phyloP scores from a whole-genome alignment of 768 basidiomycete genomes.

The Lentinula edodes region DNA sequence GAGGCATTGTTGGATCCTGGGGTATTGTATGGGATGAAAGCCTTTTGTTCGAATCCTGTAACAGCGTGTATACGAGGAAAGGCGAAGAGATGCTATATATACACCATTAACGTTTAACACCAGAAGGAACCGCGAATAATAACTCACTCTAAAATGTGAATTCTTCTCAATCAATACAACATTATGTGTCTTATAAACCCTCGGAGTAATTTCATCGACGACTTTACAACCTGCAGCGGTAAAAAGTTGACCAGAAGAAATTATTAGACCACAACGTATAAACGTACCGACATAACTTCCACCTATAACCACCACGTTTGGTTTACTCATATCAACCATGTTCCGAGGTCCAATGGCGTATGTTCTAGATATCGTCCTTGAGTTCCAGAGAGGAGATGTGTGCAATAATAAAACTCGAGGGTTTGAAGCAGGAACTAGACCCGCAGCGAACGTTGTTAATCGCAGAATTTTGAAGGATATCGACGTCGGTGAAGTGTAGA shows the following conservation, averaged over 20 bases:
- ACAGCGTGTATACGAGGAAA: constrained; percentile 26
- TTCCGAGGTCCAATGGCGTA: not conserved
- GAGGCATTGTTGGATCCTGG: not conserved
- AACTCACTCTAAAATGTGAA: constrained; percentile 21
- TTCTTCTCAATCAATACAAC: constrained; percentile 28
- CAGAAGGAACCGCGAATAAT: constrained; percentile 16
- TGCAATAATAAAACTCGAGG: not conserved
- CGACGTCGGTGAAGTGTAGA: not conserved
- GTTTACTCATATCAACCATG: constrained; percentile 7
- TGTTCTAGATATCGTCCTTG: not conserved
- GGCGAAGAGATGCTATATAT: constrained; percentile 27
- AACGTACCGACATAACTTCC: constrained; percentile 27
- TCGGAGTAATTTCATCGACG: constrained; percentile 16
- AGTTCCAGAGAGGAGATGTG: not conserved
- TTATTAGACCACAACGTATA: not conserved
- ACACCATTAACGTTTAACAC: no score
- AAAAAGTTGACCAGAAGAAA: no score
- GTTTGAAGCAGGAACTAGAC: not conserved
- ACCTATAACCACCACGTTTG: constrained; percentile 27
- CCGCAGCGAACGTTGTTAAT: not conserved
- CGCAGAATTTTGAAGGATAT: not conserved
- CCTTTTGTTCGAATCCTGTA: constrained; percentile 19
- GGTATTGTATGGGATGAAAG: constrained; percentile 25
- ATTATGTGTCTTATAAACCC: constrained; percentile 17
- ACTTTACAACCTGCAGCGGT: constrained; percentile 13